Conservation (phyloP, 805 yeast species). For the Kregervanrija delftensis region DNA sequence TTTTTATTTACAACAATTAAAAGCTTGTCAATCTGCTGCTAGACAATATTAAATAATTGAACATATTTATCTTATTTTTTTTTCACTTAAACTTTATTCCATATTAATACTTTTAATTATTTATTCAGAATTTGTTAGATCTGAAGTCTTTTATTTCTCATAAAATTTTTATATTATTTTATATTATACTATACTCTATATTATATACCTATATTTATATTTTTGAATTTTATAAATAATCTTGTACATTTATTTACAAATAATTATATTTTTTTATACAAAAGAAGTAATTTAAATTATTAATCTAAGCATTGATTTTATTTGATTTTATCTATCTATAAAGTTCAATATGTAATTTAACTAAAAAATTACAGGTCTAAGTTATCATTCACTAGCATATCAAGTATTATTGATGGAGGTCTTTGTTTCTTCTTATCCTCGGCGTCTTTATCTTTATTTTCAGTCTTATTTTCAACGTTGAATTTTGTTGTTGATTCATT, state of each 20-base stretch:
- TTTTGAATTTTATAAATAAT: no score
- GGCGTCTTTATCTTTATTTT: not conserved
- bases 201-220: no score
- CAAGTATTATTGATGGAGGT: conserved; percentile 35
- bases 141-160: no score
- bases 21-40: conserved; percentile 94
- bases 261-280: no score
- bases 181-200: no score
- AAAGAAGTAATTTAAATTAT: no score
- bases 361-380: not conserved
- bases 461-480: not conserved
- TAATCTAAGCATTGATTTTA: not conserved
- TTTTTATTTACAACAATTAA: conserved; percentile 93
- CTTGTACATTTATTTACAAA: no score
- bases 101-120: not conserved
- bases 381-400: conserved; percentile 26
- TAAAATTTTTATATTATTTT: no score
- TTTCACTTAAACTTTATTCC: not conserved
- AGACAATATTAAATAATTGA: conserved; percentile 51
- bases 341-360: not conserved
- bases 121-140: not conserved
- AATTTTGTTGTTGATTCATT: not conserved
- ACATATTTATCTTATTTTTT: not conserved
- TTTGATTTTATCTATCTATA: not conserved
- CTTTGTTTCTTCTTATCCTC: conserved; percentile 13